A percentile compares a stretch with the other conserved stretches of the same genome.
phyloP scores from a whole-genome alignment of 2,329 filamentous ascomycete genomes.

The Hortaea sp. region DNA sequence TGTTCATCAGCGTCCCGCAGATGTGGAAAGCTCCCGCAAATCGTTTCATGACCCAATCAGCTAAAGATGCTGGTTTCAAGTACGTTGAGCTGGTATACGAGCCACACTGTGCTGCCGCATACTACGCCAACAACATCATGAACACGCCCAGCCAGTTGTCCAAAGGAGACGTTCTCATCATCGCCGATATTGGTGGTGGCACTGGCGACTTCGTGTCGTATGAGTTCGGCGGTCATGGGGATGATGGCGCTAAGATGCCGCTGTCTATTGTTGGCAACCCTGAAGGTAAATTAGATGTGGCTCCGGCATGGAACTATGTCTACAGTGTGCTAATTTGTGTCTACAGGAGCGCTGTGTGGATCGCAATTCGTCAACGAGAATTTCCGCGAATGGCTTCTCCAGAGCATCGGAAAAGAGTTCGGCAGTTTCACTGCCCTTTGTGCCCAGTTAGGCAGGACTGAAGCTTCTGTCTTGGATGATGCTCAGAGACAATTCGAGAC shows the following conservation, averaged over 20 bases:
- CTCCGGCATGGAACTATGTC: too few relatives aligned
- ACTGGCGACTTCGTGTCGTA: slow-evolving; percentile 7
- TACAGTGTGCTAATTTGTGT: too few relatives aligned
- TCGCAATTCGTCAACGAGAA: too few relatives aligned
- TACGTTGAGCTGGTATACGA: slow-evolving; percentile 8
- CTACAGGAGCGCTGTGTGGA: too few relatives aligned
- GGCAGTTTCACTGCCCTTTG: too few relatives aligned
- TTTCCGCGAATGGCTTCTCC: too few relatives aligned
- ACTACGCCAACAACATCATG: background rate
- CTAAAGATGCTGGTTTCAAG: slow-evolving; percentile 3
- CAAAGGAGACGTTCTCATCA: slow-evolving; percentile 1
- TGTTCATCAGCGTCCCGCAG: slow-evolving; percentile 7
- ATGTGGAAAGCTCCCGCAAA: slow-evolving; percentile 8
- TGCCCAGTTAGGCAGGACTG: too few relatives aligned
- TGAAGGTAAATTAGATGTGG: slow-evolving; percentile 5
- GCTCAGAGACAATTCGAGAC: too few relatives aligned
- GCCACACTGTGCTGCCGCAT: slow-evolving; percentile 7
- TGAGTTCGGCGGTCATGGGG: background rate
- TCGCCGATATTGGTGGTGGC: slow-evolving; percentile 7
- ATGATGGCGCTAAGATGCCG: slow-evolving; percentile 1
- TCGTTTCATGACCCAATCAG: slow-evolving; percentile 4
- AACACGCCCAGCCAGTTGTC: background rate
- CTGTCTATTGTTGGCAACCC: slow-evolving; percentile 1
- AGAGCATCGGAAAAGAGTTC: too few relatives aligned
- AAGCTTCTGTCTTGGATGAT: too few relatives aligned